These are phyloP conservation scores for Blastosporella zonata DNA, from an alignment of 1,284 basidiomycete species.

Conservation along the genomic window DNA sequence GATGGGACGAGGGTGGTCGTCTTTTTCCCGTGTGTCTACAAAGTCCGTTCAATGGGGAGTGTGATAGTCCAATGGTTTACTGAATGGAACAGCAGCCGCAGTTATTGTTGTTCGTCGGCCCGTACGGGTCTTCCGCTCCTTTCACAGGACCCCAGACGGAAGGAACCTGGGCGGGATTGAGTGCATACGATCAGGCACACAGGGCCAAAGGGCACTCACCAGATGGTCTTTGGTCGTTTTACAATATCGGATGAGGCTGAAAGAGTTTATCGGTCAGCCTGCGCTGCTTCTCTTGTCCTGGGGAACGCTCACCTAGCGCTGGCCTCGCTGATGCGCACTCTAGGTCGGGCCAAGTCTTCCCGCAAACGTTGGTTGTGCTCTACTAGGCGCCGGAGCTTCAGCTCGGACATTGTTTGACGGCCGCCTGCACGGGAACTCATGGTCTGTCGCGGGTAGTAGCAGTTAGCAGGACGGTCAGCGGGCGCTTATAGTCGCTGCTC, in stretches of 20 bases:
- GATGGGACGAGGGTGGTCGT: slow-evolving; percentile 7
- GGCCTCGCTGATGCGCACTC: slow-evolving; percentile 90
- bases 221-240: slow-evolving; percentile 89
- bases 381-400: slow-evolving; percentile 89
- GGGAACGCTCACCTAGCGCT: slow-evolving; percentile 69
- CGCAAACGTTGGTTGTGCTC: slow-evolving; percentile 92
- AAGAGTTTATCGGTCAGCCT: neutral
- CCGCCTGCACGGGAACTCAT: slow-evolving; percentile 40
- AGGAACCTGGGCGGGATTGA: slow-evolving; percentile 55
- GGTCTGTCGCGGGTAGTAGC: slow-evolving; percentile 16
- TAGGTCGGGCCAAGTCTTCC: slow-evolving; percentile 87
- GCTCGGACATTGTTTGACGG: slow-evolving; percentile 88
- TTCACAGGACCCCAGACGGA: slow-evolving; percentile 90
- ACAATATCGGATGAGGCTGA: slow-evolving; percentile 85
- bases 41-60: slow-evolving; percentile 20
- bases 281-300: slow-evolving; percentile 2
- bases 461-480: neutral
- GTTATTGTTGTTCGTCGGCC: slow-evolving; percentile 46
- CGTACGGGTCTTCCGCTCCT: slow-evolving; percentile 81
- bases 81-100: slow-evolving; percentile 50
- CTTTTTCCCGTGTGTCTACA: slow-evolving; percentile 20
- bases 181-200: neutral
- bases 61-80: slow-evolving; percentile 32
- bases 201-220: slow-evolving; percentile 41
- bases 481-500: neutral